These are phyloP conservation scores for Solanum chilense DNA, from an alignment of 257 asterid genomes.

Conservation along the genomic window DNA sequence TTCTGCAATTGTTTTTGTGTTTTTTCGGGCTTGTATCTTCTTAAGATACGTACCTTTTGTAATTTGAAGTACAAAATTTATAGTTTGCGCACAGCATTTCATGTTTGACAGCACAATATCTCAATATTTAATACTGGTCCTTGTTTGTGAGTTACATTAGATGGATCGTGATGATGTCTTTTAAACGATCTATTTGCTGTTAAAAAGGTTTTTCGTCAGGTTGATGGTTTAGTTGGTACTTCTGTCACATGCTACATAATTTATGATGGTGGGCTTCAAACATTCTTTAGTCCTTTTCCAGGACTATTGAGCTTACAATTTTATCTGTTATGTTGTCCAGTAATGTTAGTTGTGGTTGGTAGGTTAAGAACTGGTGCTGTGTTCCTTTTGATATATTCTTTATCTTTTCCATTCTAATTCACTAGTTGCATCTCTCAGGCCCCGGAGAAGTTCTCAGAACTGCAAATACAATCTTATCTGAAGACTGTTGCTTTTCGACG, in stretches of 20 bases:
- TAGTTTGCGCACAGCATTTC: neutral
- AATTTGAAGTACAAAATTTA: neutral
- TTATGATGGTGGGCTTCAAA: neutral
- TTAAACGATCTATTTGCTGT: neutral
- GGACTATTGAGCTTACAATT: neutral
- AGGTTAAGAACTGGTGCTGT: neutral
- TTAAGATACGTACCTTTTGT: neutral
- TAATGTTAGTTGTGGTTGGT: neutral
- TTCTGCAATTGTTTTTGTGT: neutral
- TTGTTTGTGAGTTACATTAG: neutral
- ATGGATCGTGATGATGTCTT: neutral
- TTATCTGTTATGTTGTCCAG: neutral
- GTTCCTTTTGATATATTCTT: neutral
- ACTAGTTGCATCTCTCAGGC: conserved; percentile 39
- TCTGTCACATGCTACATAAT: neutral
- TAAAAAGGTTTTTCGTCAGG: neutral
- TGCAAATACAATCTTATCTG: conserved; percentile 90
- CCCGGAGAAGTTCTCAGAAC: conserved; percentile 85
- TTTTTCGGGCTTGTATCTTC: neutral
- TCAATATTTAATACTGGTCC: neutral
- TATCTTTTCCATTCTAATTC: neutral
- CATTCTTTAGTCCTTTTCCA: neutral
- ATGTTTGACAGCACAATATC: neutral
- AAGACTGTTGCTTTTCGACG: conserved; percentile 98
- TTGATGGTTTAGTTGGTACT: neutral